Evolutionary conservation across 805 yeast genomes (phyloP).

Genomic region (Zygotorulaspora chibaensis): DNA sequence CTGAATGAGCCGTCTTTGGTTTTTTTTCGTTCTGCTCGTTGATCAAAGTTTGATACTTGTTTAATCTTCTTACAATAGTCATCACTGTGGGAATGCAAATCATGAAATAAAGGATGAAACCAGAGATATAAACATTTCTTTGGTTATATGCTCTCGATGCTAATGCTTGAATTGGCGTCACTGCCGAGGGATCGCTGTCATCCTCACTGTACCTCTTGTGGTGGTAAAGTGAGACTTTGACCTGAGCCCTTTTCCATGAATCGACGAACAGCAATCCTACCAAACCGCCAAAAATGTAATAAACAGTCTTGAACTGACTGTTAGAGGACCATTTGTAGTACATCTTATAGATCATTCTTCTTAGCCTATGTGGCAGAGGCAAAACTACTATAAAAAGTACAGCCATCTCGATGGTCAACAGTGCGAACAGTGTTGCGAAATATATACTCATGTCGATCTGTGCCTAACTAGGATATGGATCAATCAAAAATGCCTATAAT

Average conservation of each 20-base stretch:
- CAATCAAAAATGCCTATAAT: neutral
- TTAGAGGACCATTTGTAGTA: constrained; percentile 36
- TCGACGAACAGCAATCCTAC: constrained; percentile 51
- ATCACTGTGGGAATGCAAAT: constrained; percentile 53
- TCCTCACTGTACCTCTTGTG: constrained; percentile 25
- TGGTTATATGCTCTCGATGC: constrained; percentile 61
- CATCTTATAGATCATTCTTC: constrained; percentile 41
- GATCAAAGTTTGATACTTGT: constrained; percentile 41
- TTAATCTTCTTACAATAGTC: constrained; percentile 49
- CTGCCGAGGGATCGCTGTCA: constrained; percentile 21
- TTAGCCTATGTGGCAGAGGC: constrained; percentile 50
- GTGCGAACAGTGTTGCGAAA: constrained; percentile 40
- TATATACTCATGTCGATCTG: constrained; percentile 30
- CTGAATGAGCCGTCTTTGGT: constrained; percentile 14
- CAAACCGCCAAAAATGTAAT: constrained; percentile 39
- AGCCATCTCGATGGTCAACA: constrained; percentile 51
- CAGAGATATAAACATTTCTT: constrained; percentile 58
- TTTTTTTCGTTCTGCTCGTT: constrained; percentile 10
- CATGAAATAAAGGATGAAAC: constrained; percentile 54
- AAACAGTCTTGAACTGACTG: constrained; percentile 44
- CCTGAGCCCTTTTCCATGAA: constrained; percentile 44
- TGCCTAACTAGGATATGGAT: neutral
- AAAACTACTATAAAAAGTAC: constrained; percentile 44
- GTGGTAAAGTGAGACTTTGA: constrained; percentile 28
- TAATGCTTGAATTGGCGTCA: constrained; percentile 45